Base-by-base conservation (phyloP, 2,329 filamentous ascomycete species). In the Diaporthe aspalathi region DNA sequence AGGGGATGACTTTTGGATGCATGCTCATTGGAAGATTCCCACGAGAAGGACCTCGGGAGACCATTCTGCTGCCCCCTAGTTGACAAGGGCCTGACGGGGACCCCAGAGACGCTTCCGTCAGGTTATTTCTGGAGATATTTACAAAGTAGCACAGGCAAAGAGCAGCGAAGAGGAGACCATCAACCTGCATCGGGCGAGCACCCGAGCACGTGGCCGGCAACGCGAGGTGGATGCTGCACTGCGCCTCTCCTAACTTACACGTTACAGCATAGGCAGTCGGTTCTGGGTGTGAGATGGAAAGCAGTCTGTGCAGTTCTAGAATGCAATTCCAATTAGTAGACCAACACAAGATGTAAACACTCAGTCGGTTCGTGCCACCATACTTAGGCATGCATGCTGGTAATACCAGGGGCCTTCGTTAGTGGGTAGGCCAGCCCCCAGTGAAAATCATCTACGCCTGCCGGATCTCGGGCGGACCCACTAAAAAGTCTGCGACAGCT, bases 401-500 rank as follows among this genome's bases (percentile, higher is more conserved):
- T 63, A 22, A n/a, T 14, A 32, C 35, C 56, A 60, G 56, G 57
- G 56, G 24, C 43, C n/a, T 43, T 20, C 16, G 22, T n/a, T 12
- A 40, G 40, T 11, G 38, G 22, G 27, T 7, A 24, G n/a, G n/a
- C 14, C 63, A 2, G 12, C 49, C 40, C 29, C 47, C 32, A 40
- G 63, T 27, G 50, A 22, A 40, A 32, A 67, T 67, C 63, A 53
- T 38, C 17, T 14, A 29, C 53, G 63, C 63, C 63, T 67, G 63
- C 63, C 66, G 50, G 50, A n/a, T 5, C 1, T 22, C 4, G 2
- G 4, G n/a, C 4, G 66, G 66, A 50, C 66, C 66, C 66, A 68
- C 66, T 68, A 68, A 68, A 68, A 68, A 68, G 66, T 68, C 66
- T 68, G 40, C 52, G 40, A 56, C 16, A 35, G 32, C 52, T 49